Percentiles rank a stretch among this genome's conserved stretches.
Evolutionary conservation across 345 rosid genomes (phyloP).

Genomic region (Eucalyptus cloeziana): DNA sequence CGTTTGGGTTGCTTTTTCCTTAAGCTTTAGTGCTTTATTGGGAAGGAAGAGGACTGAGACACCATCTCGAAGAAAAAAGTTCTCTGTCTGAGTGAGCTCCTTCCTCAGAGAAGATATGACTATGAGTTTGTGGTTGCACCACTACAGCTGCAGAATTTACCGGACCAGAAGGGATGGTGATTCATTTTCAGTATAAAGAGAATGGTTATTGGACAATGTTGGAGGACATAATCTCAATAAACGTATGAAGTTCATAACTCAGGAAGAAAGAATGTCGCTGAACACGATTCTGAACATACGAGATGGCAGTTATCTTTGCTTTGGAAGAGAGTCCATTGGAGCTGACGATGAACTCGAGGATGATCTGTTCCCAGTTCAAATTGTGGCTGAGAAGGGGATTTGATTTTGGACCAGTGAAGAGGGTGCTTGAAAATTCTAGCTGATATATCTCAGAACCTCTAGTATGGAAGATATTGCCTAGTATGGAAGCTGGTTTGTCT

Average conservation of each 20-base stretch:
- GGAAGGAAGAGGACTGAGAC: neutral
- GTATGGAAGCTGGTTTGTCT: neutral
- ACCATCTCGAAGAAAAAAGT: neutral
- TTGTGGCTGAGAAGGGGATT: neutral
- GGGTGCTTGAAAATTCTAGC: neutral
- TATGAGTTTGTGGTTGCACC: neutral
- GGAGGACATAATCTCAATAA: neutral
- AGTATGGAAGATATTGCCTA: neutral
- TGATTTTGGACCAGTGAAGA: neutral
- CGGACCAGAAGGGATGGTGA: neutral
- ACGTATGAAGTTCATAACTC: neutral
- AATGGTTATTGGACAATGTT: neutral
- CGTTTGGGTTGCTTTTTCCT: neutral
- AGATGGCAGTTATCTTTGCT: neutral
- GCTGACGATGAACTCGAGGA: neutral
- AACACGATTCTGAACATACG: neutral
- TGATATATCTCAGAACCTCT: neutral
- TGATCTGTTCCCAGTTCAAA: neutral
- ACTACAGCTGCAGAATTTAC: neutral
- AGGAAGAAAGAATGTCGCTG: neutral
- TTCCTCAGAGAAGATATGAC: neutral
- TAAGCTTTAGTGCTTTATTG: neutral
- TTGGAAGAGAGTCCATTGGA: neutral
- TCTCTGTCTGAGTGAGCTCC: neutral
- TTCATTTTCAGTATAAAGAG: neutral